Base-by-base conservation (phyloP, 331 rosid species). In the Telfairia occidentalis region DNA sequence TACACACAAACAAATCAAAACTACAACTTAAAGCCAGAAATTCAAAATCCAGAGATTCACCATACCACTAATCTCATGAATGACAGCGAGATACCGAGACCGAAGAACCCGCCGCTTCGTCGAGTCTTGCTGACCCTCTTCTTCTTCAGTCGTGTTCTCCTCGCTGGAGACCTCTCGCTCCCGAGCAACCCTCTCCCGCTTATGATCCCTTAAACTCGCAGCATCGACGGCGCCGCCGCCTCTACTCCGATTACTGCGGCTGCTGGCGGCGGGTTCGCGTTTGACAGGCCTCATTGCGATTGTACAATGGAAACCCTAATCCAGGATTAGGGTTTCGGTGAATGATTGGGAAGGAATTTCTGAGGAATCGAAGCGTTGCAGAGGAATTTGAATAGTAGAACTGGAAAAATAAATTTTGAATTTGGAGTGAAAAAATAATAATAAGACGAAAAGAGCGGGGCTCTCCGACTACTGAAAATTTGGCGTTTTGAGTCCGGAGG, bases 41-140 rank as follows among this genome's bases (percentile, higher is more conserved):
- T 29, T 18, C 18, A 24, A 71, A 45, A 45, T 4, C 9, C n/a
- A 34, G 37, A 24, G 16, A 12, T 43, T 19, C 5, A 19, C 5
- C 24, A 3, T 35, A 86, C 94, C 98, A 1, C 80, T 82, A 30
- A 93, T 93, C 71, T 86, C 81, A 53, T 81, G 81, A 54, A 83
- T 79, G 53, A 93, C 85, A 6, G 83, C 78, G 26, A 81, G 83
- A 70, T 89, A 90, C 65, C 77, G 81, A 28, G 94, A 87, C 59
- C 98, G 96, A 15, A 90, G 89, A 1, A 83, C 42, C 43, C 98
- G 82, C 54, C 96, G 89, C 59, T 84, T 77, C 23, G 76, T 74
- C 16, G 83, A 72, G 15, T 82, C 83, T 21, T 84, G 85, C 9
- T 67, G 79, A 63, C 57, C 78, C 45, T 26, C 79, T 70, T 5